Conservation (phyloP, 1,139 yeast genomes). For the Pichia sp. region DNA sequence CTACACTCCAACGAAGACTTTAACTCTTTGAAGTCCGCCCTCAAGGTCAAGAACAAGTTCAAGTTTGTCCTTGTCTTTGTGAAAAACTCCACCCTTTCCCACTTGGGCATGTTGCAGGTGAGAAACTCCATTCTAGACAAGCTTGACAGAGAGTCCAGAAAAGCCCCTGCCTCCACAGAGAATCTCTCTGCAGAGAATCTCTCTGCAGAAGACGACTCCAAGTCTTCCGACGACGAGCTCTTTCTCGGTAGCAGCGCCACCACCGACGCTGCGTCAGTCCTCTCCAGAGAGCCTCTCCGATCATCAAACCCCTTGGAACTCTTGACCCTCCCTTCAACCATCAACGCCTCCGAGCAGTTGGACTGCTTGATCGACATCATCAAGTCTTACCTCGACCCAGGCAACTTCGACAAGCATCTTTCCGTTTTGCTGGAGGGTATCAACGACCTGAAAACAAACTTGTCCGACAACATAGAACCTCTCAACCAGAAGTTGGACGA, state of each 20-base stretch:
- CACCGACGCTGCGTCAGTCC: no score
- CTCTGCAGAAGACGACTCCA: background rate
- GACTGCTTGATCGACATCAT: slow-evolving; percentile 1
- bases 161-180: background rate
- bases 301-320: background rate
- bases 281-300: no score
- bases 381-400: slow-evolving; percentile 7
- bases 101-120: background rate
- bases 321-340: background rate
- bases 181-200: background rate
- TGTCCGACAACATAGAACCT: slow-evolving; percentile 7
- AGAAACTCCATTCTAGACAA: slow-evolving; percentile 1
- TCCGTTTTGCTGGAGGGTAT: slow-evolving; percentile 2
- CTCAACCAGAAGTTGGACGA: slow-evolving; percentile 7
- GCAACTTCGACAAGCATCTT: slow-evolving; percentile 5
- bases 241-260: background rate
- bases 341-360: background rate
- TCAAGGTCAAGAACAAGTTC: background rate
- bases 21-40: background rate
- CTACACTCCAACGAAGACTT: background rate
- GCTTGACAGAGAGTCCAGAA: background rate
- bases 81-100: slow-evolving; percentile 9
- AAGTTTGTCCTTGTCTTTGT: slow-evolving; percentile 10
- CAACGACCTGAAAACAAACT: slow-evolving; percentile 4
- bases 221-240: background rate